phyloP scores from a whole-genome alignment of 306 rosid species.

The Sesbania bispinosa region DNA sequence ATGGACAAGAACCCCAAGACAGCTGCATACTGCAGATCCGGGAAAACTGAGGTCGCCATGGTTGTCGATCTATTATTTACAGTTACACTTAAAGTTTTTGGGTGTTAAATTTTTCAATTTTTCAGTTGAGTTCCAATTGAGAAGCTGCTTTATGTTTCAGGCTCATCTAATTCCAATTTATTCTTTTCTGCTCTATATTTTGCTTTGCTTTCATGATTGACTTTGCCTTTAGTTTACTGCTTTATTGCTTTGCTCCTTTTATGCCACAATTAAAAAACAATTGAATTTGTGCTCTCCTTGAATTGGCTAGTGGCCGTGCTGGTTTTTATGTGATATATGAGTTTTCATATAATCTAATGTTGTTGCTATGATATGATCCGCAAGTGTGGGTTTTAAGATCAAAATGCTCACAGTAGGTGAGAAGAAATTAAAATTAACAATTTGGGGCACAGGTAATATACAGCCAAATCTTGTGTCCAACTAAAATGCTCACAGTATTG shows the following conservation, averaged over 20 bases:
- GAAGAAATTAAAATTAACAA: constrained; percentile 87
- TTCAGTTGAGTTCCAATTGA: not conserved
- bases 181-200: not conserved
- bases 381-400: constrained; percentile 98
- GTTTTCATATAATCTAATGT: constrained; percentile 6
- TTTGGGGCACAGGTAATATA: constrained; percentile 91
- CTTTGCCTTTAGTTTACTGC: constrained; percentile 7
- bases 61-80: too few species aligned
- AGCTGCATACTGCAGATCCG: too few species aligned
- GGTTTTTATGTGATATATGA: constrained; percentile 8
- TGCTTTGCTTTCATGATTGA: too few species aligned
- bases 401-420: constrained; percentile 73
- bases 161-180: not conserved
- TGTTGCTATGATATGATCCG: constrained; percentile 6
- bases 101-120: not conserved
- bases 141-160: not conserved
- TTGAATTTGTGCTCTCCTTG: not conserved
- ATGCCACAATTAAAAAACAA: not conserved
- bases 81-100: too few species aligned
- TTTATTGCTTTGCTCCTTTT: not conserved
- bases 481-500: too few species aligned
- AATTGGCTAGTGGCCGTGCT: not conserved
- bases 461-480: constrained; percentile 1
- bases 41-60: too few species aligned
- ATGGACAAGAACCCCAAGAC: too few species aligned